Percentiles rank a stretch among this genome's conserved stretches.
Evolutionary conservation across 352 stramenopile genomes (phyloP).

Genomic region (Pythium biforme): DNA sequence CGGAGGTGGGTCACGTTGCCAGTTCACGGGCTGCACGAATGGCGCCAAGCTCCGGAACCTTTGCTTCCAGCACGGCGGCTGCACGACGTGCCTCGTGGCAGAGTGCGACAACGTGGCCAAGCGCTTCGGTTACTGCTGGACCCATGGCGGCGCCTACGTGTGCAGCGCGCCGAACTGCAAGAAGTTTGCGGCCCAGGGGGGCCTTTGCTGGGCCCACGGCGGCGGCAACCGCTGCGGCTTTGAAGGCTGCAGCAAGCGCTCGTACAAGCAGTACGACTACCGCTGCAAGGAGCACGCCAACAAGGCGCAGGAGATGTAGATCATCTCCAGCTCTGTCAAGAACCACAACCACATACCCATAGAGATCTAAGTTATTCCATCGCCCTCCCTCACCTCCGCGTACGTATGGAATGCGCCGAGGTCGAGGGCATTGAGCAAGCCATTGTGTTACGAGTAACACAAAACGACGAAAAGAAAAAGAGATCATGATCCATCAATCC

Average conservation of each 20-base stretch:
- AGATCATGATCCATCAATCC: not conserved
- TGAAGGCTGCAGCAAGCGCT: slow-evolving; percentile 10
- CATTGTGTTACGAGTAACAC: slow-evolving; percentile 12
- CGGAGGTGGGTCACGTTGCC: slow-evolving; percentile 21
- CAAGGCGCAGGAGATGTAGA: not conserved
- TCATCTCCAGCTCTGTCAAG: not conserved
- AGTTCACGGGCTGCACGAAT: slow-evolving; percentile 20
- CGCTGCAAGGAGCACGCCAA: slow-evolving; percentile 23
- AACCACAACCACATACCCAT: not conserved
- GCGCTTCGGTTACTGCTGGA: slow-evolving; percentile 29
- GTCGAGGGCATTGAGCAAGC: not conserved
- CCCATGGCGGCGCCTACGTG: slow-evolving; percentile 28
- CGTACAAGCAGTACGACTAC: slow-evolving; percentile 24
- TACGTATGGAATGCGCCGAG: slow-evolving; percentile 16
- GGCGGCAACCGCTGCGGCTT: slow-evolving; percentile 27
- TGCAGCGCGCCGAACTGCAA: slow-evolving; percentile 24
- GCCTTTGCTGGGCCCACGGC: slow-evolving; percentile 39
- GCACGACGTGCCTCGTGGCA: slow-evolving; percentile 20
- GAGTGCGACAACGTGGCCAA: slow-evolving; percentile 21
- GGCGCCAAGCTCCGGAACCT: slow-evolving; percentile 20
- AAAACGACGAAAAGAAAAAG: not conserved
- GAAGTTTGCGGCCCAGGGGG: slow-evolving; percentile 30
- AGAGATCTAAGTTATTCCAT: slow-evolving; percentile 28
- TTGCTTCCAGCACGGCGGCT: slow-evolving; percentile 31
- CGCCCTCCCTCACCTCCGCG: not conserved